Evolutionary conservation across 2,329 filamentous ascomycete species (phyloP), one percentile per base, ranked within the genome.

Genomic region (Monilinia laxa): DNA sequence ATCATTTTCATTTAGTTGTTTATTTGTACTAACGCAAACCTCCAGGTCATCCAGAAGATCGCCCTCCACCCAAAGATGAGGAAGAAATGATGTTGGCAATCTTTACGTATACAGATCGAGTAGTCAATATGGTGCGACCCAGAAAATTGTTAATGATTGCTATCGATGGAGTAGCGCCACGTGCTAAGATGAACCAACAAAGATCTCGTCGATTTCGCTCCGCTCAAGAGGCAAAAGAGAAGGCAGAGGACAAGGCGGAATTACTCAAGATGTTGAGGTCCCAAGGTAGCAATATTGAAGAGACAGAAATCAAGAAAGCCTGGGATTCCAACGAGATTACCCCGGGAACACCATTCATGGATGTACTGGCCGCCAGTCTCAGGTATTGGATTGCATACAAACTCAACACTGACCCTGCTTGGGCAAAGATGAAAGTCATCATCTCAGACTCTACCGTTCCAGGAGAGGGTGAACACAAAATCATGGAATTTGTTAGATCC

Each of bases 141-240:
- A 88, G 95, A 73, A 98, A 97, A 80, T 81, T 99, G 59, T 85
- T 99, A 66, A 95, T 98, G 91, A 97, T 99, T 76, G 95, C 95
- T 75, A 93, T 99, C 77, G 95, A 99, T 80, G 95, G 95, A 77
- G 95, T 99, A 71, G 95, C 95, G 5, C 96, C 95, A 57, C 90
- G 95, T 78, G 96, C 96, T 68, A 99, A 99, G 80, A 99, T 99
- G 95, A 99, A 99, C 78, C 96, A 99, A 78, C 95, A 99, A 80
- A 92, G 95, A 69, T 96, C 95, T 53, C 87, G 95, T 78, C 92
- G 95, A 75, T 99, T 99, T 80, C 90, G 95, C 69, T 91, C 94
- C 28, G 95, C 93, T 2, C 92, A 94, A 77, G 95, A 99, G 77
- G 95, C 95, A 20, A 89, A 92, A 76, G 93, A 98, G 77, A 97